phyloP scores from a whole-genome alignment of 176 grass and related monocot species.

The Oryza rufipogon region DNA sequence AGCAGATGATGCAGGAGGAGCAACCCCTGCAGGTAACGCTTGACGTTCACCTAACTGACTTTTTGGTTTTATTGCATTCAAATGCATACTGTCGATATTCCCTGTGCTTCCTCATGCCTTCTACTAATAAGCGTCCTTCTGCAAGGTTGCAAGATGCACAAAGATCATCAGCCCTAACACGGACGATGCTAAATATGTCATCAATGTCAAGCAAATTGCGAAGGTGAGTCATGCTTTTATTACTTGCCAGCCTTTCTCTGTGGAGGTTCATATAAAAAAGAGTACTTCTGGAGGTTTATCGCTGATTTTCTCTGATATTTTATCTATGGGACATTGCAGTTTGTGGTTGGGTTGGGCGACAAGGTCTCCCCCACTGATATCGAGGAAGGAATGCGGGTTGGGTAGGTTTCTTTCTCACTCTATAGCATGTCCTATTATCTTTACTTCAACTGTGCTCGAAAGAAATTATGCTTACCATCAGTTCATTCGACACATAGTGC shows the following conservation, averaged over 20 bases:
- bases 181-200: slow-evolving; percentile 73
- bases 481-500: neutral
- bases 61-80: neutral
- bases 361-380: slow-evolving; percentile 77
- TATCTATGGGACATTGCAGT: slow-evolving; percentile 41
- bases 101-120: neutral
- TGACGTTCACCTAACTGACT: neutral
- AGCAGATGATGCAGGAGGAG: slow-evolving; percentile 77
- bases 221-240: slow-evolving; percentile 38
- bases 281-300: neutral
- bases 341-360: slow-evolving; percentile 68
- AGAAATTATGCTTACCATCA: neutral
- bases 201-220: slow-evolving; percentile 81
- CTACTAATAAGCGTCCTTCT: neutral
- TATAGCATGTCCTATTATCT: neutral
- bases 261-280: neutral
- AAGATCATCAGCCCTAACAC: slow-evolving; percentile 77
- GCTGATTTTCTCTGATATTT: neutral
- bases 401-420: slow-evolving; percentile 39
- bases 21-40: slow-evolving; percentile 62
- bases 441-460: neutral
- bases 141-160: slow-evolving; percentile 68
- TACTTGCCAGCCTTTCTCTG: neutral
- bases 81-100: neutral
- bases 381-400: slow-evolving; percentile 75